Base-by-base conservation (phyloP, 2,329 filamentous ascomycete genomes). In the Arthrobotrys pseudoclavata region DNA sequence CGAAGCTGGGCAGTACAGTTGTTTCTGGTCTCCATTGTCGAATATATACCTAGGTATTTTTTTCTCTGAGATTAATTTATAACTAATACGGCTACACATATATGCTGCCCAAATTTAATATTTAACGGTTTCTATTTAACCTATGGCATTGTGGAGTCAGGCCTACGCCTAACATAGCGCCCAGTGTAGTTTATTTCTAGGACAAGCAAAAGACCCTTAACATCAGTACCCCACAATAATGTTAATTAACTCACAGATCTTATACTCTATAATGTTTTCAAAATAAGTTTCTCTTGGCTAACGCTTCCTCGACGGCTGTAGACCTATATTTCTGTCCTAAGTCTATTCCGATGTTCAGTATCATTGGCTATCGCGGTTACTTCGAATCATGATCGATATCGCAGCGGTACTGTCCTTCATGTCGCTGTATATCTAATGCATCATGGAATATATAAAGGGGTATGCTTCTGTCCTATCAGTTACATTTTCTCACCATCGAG, bases 241-340 rank as follows among this genome's bases (percentile, higher is more conserved):
- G 12, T 40, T 40, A 18, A 55, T 37, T 10, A 55, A 34, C 13
- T 37, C 4, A 20, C 7, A 37, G 13, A 18, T 15, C 20, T 4
- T 52, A 42, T 52, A 37, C 13, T 12, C 26, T n/a, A 18, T 9
- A 20, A 20, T 20, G 29, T 4, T 12, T 1, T 55, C 29, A 55
- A 37, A 34, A 9, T 20, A 1, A 55, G 26, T n/a, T 20, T 4
- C n/a, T 15, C 7, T 37, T 55, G 52, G 52, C 52, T 55, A 55
- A 20, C 7, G 1, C 26, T 34, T 55, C 52, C 52, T 55, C 29
- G 9, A 37, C 52, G 52, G 52, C 52, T 55, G 18, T 52, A 12
- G 52, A 34, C 52, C 52, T 55, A 55, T 55, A 31, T 12, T 55
- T 37, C 15, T 20, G 52, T 55, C 4, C 50, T 12, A 34, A n/a